These are phyloP conservation scores for Logfia minima DNA, from an alignment of 129 eudicot species.

Conservation along the genomic window DNA sequence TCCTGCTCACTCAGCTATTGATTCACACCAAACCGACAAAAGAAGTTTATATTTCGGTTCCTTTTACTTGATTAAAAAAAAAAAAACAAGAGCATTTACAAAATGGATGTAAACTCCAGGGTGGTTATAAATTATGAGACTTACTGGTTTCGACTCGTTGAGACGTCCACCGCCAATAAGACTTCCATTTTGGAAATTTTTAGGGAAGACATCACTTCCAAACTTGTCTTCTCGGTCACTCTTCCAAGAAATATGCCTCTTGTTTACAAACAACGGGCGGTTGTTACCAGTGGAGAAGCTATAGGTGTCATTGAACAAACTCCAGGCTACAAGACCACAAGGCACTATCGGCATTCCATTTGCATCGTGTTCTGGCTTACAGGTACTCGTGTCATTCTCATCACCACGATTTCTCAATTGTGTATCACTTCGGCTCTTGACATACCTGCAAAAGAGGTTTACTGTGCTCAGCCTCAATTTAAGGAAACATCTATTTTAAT, in stretches of 20 bases:
- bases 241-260: constrained; percentile 85
- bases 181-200: constrained; percentile 68
- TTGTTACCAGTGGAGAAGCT: constrained; percentile 46
- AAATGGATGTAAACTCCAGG: constrained; percentile 7
- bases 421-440: constrained; percentile 87
- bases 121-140: constrained; percentile 19
- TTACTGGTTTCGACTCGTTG: constrained; percentile 59
- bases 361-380: constrained; percentile 65
- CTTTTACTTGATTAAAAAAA: constrained; percentile 4
- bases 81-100: neutral
- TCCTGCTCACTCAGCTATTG: constrained; percentile 80
- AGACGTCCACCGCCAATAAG: constrained; percentile 74
- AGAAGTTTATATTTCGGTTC: constrained; percentile 5
- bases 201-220: constrained; percentile 75
- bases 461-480: constrained; percentile 5
- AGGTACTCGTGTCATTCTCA: constrained; percentile 48
- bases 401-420: constrained; percentile 57
- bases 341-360: constrained; percentile 81
- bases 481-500: neutral
- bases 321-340: constrained; percentile 99
- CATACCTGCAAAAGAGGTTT: constrained; percentile 56
- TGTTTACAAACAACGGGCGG: constrained; percentile 48
- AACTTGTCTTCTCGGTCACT: constrained; percentile 94
- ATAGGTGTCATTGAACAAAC: constrained; percentile 94
- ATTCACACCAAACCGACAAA: constrained; percentile 13